Conservation (phyloP, 1,284 basidiomycete genomes). For the Puccinia horiana region DNA sequence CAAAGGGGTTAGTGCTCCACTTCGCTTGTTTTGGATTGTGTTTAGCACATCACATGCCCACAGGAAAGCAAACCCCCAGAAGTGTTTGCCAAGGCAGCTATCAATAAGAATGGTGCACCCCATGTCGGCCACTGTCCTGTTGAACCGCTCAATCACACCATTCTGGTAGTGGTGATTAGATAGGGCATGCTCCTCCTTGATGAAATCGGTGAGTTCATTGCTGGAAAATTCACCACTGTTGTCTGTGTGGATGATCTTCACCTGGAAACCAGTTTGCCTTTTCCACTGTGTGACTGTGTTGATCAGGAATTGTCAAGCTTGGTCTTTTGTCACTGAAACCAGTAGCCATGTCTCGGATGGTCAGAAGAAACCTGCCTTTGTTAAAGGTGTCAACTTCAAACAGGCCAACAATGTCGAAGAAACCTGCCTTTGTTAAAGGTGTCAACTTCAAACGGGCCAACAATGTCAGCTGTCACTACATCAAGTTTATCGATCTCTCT, state of each 20-base stretch:
- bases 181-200: neutral
- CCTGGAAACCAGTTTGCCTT: neutral
- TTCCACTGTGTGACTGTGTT: neutral
- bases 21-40: neutral
- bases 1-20: neutral
- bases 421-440: neutral
- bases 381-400: too few species aligned
- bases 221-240: neutral
- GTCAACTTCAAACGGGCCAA: slow-evolving; percentile 2
- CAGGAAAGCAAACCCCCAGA: neutral
- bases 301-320: too few species aligned
- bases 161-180: slow-evolving; percentile 7
- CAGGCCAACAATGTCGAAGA: too few species aligned
- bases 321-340: too few species aligned
- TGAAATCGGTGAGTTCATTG: neutral
- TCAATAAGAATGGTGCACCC: neutral
- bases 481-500: too few species aligned
- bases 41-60: neutral
- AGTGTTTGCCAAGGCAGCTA: neutral
- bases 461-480: too few species aligned
- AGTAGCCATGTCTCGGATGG: too few species aligned
- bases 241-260: neutral
- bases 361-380: too few species aligned
- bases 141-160: neutral
- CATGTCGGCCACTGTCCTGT: slow-evolving; percentile 11